phyloP scores from a whole-genome alignment of 1,284 basidiomycete species.

The Peniophora sp. region DNA sequence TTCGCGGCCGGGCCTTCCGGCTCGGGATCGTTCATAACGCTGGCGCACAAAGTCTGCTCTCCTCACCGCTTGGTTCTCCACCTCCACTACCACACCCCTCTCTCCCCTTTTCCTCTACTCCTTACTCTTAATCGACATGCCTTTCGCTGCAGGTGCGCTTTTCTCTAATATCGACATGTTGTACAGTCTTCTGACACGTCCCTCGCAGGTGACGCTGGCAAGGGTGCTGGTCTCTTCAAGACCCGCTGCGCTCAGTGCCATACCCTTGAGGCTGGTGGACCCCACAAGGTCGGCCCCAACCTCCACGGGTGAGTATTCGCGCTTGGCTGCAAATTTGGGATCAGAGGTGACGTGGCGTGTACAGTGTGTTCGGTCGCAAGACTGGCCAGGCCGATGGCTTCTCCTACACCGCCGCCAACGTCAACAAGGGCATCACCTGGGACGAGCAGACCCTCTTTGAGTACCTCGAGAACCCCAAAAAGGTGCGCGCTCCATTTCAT shows the following conservation, averaged over 20 bases:
- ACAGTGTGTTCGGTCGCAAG: conserved; percentile 78
- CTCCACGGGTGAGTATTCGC: conserved; percentile 70
- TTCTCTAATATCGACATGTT: neutral
- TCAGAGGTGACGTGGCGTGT: conserved; percentile 6
- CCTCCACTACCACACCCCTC: too few species aligned
- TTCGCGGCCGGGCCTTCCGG: too few species aligned
- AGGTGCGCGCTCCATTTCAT: conserved; percentile 38
- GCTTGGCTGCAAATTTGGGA: neutral
- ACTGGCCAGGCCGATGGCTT: conserved; percentile 83
- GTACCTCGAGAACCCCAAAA: conserved; percentile 95
- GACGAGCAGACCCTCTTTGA: conserved; percentile 84
- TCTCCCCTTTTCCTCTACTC: conserved; percentile 16
- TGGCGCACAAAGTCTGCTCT: too few species aligned
- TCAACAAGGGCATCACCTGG: conserved; percentile 93
- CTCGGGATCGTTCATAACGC: too few species aligned
- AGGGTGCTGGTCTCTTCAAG: conserved; percentile 92
- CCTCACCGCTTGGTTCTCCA: too few species aligned
- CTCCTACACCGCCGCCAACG: conserved; percentile 93
- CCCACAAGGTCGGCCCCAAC: conserved; percentile 92
- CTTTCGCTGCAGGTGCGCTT: conserved; percentile 24
- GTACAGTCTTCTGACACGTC: neutral
- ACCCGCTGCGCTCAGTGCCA: conserved; percentile 98
- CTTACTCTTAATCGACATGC: conserved; percentile 20
- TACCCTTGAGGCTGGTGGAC: conserved; percentile 78
- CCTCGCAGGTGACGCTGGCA: conserved; percentile 69